Percentiles rank a stretch among this genome's conserved stretches.
These are phyloP conservation scores for Thelonectria rubi DNA, from an alignment of 2,329 filamentous ascomycete genomes.

Conservation along the genomic window DNA sequence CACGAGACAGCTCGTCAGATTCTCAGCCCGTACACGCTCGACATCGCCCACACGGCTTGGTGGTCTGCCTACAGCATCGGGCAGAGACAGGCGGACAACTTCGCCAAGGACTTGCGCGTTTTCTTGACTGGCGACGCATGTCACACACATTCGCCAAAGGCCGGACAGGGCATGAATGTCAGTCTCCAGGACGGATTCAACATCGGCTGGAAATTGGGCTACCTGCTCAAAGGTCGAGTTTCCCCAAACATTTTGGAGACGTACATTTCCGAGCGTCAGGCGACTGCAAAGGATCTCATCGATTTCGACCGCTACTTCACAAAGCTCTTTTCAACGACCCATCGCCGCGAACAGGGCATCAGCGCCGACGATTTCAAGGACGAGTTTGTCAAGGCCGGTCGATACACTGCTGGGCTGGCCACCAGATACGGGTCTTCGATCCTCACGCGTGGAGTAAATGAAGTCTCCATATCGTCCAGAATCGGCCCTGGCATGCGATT, in stretches of 20 bases:
- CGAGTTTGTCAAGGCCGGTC: conserved; percentile 22
- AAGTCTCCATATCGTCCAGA: conserved; percentile 5
- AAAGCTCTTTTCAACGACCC: conserved; percentile 24
- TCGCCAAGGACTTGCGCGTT: conserved; percentile 64
- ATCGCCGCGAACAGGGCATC: conserved; percentile 22
- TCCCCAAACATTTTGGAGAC: conserved; percentile 51
- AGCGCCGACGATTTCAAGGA: conserved; percentile 22
- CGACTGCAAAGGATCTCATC: conserved; percentile 70
- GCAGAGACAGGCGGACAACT: conserved; percentile 67
- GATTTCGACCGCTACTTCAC: conserved; percentile 56
- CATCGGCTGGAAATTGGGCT: conserved; percentile 63
- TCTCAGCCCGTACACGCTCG: conserved; percentile 60
- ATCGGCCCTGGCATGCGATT: conserved; percentile 32
- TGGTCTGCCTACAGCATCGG: conserved; percentile 72
- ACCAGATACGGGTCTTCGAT: conserved; percentile 26
- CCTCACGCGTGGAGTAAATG: neutral
- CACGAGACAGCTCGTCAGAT: conserved; percentile 56
- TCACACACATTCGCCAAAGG: conserved; percentile 65
- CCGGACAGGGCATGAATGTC: conserved; percentile 76
- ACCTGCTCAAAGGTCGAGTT: conserved; percentile 51
- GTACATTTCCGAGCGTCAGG: conserved; percentile 60
- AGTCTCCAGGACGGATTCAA: conserved; percentile 71
- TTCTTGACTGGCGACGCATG: conserved; percentile 75
- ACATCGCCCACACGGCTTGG: conserved; percentile 64
- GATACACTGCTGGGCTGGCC: conserved; percentile 35